phyloP scores from a whole-genome alignment of 331 rosid genomes.

The Arachis monticola region DNA sequence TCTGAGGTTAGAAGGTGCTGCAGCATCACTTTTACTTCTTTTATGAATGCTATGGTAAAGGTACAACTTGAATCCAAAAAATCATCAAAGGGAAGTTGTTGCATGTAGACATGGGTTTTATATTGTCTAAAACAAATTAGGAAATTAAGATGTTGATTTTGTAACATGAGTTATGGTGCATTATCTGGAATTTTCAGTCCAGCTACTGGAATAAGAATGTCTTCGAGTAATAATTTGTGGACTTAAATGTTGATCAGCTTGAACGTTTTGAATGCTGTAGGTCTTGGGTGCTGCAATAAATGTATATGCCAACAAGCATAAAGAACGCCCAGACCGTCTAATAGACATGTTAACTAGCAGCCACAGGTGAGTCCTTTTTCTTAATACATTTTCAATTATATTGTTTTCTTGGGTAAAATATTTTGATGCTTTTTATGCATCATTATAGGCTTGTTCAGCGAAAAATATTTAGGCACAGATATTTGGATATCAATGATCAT shows the following conservation, averaged over 20 bases:
- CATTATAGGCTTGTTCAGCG: background rate
- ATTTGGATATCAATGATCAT: constrained; percentile 4
- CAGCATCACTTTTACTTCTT: constrained; percentile 2
- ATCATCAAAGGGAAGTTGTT: background rate
- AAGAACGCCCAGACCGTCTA: constrained; percentile 98
- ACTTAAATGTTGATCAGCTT: constrained; percentile 33
- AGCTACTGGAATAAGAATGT: constrained; percentile 2
- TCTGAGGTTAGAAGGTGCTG: background rate
- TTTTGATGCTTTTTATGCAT: background rate
- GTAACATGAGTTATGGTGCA: constrained; percentile 22
- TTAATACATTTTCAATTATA: constrained; percentile 15
- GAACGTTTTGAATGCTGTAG: constrained; percentile 50
- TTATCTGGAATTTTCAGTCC: constrained; percentile 19
- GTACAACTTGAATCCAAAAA: constrained; percentile 16
- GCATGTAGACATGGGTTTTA: constrained; percentile 25
- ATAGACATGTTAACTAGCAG: constrained; percentile 98
- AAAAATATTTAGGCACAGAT: background rate
- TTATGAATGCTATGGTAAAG: constrained; percentile 12
- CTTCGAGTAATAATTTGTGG: constrained; percentile 4
- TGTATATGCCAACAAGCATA: constrained; percentile 97
- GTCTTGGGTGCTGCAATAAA: constrained; percentile 97
- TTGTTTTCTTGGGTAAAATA: constrained; percentile 15
- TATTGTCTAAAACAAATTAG: constrained; percentile 23
- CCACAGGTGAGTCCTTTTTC: constrained; percentile 69
- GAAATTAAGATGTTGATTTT: constrained; percentile 23